These are phyloP conservation scores for Chlorella sorokiniana DNA, from an alignment of 139 green algal genomes.

Conservation along the genomic window DNA sequence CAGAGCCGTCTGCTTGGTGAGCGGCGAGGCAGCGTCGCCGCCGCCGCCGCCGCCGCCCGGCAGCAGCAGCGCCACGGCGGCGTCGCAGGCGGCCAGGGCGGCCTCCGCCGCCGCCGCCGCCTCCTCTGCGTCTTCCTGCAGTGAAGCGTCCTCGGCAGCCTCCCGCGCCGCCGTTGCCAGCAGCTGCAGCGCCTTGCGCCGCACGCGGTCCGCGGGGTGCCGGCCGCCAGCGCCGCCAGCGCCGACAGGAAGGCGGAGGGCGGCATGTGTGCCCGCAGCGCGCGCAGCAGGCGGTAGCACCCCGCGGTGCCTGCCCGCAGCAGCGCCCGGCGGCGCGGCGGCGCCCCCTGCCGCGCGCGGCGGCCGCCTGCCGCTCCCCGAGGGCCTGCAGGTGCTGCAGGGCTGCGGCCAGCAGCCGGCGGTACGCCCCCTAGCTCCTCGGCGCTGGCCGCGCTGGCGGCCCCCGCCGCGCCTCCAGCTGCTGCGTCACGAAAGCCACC, in stretches of 20 bases:
- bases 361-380: slow-evolving; percentile 18
- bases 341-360: neutral
- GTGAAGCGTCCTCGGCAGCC: slow-evolving; percentile 22
- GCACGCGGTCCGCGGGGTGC: slow-evolving; percentile 46
- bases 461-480: slow-evolving; percentile 49
- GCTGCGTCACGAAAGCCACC: slow-evolving; percentile 56
- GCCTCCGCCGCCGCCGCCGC: slow-evolving; percentile 22
- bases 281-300: slow-evolving; percentile 43
- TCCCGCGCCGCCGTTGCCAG: slow-evolving; percentile 46
- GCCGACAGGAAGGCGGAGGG: slow-evolving; percentile 55
- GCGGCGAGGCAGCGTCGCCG: neutral
- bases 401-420: slow-evolving; percentile 49
- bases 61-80: slow-evolving; percentile 38
- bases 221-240: slow-evolving; percentile 50
- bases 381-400: slow-evolving; percentile 57
- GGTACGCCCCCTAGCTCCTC: neutral
- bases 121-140: slow-evolving; percentile 10
- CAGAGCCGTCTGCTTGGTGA: slow-evolving; percentile 59
- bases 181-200: slow-evolving; percentile 65
- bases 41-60: neutral
- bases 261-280: slow-evolving; percentile 58
- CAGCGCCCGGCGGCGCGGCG: neutral
- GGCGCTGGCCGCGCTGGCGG: neutral
- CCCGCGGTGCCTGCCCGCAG: slow-evolving; percentile 38
- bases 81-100: slow-evolving; percentile 33